A percentile compares a stretch with the other conserved stretches of the same genome.
Conservation (phyloP, 2,329 filamentous ascomycete genomes). For the Pyrenochaeta sp. region DNA sequence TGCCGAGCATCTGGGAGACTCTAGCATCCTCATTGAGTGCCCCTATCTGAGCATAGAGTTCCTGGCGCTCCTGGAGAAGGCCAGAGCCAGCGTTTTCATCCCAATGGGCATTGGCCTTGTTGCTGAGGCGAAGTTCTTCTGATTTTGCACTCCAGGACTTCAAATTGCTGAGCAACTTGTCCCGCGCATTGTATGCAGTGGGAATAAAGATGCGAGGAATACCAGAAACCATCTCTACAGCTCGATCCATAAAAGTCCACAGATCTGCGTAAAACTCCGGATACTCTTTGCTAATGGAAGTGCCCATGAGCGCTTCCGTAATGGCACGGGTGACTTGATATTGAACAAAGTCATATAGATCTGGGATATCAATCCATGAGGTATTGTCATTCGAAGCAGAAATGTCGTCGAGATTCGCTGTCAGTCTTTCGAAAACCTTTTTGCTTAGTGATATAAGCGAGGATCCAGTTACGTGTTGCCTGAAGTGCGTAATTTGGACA, state of each 20-base stretch:
- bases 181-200: conserved; percentile 16
- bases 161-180: conserved; percentile 18
- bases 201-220: conserved; percentile 17
- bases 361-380: conserved; percentile 15
- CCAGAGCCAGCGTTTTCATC: conserved; percentile 17
- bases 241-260: conserved; percentile 27
- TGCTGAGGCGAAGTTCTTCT: conserved; percentile 4
- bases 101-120: conserved; percentile 10
- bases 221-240: conserved; percentile 17
- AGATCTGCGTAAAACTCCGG: conserved; percentile 15
- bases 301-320: conserved; percentile 12
- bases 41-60: conserved; percentile 16
- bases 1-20: conserved; percentile 19
- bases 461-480: conserved; percentile 15
- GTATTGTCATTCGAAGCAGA: not conserved
- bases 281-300: conserved; percentile 11
- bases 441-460: conserved; percentile 12
- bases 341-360: conserved; percentile 17
- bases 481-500: conserved; percentile 19
- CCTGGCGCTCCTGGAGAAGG: conserved; percentile 22
- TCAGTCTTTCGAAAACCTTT: conserved; percentile 13
- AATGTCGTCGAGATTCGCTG: conserved; percentile 8
- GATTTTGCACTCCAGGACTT: conserved; percentile 7
- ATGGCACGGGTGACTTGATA: conserved; percentile 15
- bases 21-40: conserved; percentile 17